These are phyloP conservation scores for Osmozyma mogii DNA, from an alignment of 805 yeast genomes.

Conservation along the genomic window DNA sequence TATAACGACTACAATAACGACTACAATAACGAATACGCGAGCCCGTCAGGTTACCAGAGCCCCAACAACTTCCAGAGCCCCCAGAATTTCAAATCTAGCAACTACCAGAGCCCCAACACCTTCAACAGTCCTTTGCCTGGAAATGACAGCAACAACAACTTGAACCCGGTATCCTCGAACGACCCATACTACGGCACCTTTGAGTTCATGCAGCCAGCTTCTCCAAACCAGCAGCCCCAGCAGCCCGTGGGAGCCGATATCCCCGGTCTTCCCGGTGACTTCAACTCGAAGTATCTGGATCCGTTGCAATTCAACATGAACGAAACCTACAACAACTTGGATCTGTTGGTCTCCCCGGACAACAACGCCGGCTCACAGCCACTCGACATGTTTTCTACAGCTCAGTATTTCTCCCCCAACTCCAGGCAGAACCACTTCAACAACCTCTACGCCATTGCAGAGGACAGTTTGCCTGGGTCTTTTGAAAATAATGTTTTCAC, in stretches of 20 bases:
- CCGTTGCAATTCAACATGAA: conserved; percentile 3
- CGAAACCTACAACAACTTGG: conserved; percentile 19
- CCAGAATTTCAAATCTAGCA: conserved; percentile 1
- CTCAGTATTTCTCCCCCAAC: conserved; percentile 37
- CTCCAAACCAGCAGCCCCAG: conserved; percentile 9
- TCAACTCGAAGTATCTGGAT: conserved; percentile 5
- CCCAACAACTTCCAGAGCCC: not conserved
- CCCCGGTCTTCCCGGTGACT: conserved; percentile 2
- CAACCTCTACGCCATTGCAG: conserved; percentile 27
- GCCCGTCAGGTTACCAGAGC: too few relatives aligned
- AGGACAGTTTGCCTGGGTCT: conserved; percentile 13
- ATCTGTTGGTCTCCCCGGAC: conserved; percentile 31
- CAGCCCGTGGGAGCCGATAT: conserved; percentile 3
- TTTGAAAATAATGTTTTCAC: conserved; percentile 18
- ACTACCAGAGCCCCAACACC: conserved; percentile 1
- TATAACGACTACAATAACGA: not conserved
- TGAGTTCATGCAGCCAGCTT: conserved; percentile 11
- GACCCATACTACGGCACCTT: conserved; percentile 12
- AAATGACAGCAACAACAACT: too few relatives aligned
- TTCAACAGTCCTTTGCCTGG: conserved; percentile 1
- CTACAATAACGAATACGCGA: conserved; percentile 1
- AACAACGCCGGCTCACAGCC: conserved; percentile 6
- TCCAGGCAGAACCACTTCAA: conserved; percentile 17
- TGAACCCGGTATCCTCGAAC: conserved; percentile 1
- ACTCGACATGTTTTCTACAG: conserved; percentile 19